Evolutionary conservation across 2,329 filamentous ascomycete genomes (phyloP).

Genomic region (Aspergillus puulaauensis): DNA sequence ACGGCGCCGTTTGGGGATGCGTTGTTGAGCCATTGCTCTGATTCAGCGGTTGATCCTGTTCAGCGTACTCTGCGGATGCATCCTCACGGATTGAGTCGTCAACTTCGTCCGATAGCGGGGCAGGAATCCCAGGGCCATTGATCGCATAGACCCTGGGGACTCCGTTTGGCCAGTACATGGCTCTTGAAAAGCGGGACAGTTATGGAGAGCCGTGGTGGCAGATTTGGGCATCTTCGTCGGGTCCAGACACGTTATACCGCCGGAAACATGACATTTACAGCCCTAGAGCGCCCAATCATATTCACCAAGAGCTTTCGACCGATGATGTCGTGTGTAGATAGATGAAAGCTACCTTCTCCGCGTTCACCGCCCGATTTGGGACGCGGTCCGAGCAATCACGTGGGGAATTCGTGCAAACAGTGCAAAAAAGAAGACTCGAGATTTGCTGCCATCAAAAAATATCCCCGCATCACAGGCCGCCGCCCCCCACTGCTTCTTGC

Average conservation of each 20-base stretch:
- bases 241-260: conserved; percentile 20
- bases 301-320: conserved; percentile 12
- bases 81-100: conserved; percentile 17
- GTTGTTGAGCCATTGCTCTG: conserved; percentile 18
- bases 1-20: conserved; percentile 28
- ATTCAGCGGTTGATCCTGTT: conserved; percentile 26
- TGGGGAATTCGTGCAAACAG: conserved; percentile 17
- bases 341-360: conserved; percentile 5
- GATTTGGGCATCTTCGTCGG: conserved; percentile 39
- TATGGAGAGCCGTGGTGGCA: conserved; percentile 30
- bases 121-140: conserved; percentile 43
- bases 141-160: conserved; percentile 50
- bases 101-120: conserved; percentile 26
- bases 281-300: conserved; percentile 24
- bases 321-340: conserved; percentile 5
- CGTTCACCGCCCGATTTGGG: conserved; percentile 5
- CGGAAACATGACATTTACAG: conserved; percentile 20
- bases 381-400: conserved; percentile 16
- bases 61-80: conserved; percentile 21
- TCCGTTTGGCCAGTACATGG: conserved; percentile 53
- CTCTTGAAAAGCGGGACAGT: conserved; percentile 30
- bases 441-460: conserved; percentile 1
- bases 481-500: conserved; percentile 15
- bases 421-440: conserved; percentile 8
- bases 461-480: conserved; percentile 24